Evolutionary conservation across 805 yeast genomes (phyloP).

Genomic region (Schwanniomyces pseudopolymorphus): DNA sequence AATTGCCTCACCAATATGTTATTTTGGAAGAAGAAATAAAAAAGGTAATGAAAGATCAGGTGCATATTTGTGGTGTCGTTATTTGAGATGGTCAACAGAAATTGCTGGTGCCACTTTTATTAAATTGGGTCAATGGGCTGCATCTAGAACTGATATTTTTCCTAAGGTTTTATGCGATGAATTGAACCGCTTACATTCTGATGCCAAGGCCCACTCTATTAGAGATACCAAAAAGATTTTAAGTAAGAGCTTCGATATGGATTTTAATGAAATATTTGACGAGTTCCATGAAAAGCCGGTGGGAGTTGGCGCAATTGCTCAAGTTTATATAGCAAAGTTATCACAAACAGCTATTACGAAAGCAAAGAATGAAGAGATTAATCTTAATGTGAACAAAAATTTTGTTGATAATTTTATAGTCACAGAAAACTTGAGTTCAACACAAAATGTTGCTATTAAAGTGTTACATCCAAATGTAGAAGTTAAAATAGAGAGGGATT

Average conservation of each 20-base stretch:
- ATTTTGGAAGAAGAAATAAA: constrained; percentile 46
- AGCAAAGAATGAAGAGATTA: constrained; percentile 27
- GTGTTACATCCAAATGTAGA: constrained; percentile 89
- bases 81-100: constrained; percentile 68
- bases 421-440: constrained; percentile 38
- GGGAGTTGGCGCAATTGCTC: constrained; percentile 99
- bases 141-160: constrained; percentile 92
- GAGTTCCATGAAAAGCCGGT: constrained; percentile 73
- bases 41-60: constrained; percentile 54
- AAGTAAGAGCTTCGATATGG: constrained; percentile 52
- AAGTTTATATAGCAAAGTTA: constrained; percentile 78
- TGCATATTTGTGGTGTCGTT: constrained; percentile 65
- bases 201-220: constrained; percentile 73
- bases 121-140: constrained; percentile 98
- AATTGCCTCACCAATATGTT: constrained; percentile 61
- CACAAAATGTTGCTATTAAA: constrained; percentile 79
- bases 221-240: constrained; percentile 58
- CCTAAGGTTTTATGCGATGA: constrained; percentile 76
- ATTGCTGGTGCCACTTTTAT: constrained; percentile 89
- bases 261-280: constrained; percentile 75
- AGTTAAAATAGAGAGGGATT: constrained; percentile 70
- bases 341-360: constrained; percentile 43
- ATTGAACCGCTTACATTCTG: constrained; percentile 75
- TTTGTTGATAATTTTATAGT: constrained; percentile 31
- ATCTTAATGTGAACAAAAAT: constrained; percentile 10